A percentile compares a stretch with the other conserved stretches of the same genome.
Evolutionary conservation across 495 filamentous ascomycete genomes (phyloP).

Genomic region (Hamigera avellanea): DNA sequence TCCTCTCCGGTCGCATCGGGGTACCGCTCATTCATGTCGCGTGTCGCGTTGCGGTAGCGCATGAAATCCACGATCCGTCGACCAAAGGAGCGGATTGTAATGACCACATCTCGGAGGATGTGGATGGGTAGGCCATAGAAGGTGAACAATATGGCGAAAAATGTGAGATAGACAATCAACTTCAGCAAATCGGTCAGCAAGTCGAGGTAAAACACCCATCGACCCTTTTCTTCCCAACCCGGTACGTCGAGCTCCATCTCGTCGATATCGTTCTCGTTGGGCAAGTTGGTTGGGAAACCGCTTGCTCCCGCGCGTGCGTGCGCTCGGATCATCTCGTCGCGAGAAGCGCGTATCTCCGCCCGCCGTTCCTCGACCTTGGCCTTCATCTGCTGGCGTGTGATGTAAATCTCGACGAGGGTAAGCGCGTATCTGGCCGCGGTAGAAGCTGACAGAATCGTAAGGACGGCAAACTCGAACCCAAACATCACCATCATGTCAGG

Average conservation of each 20-base stretch:
- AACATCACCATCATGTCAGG: slow-evolving; percentile 99
- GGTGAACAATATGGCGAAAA: slow-evolving; percentile 84
- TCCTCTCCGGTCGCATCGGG: slow-evolving; percentile 87
- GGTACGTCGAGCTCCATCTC: slow-evolving; percentile 89
- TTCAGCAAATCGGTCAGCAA: slow-evolving; percentile 85
- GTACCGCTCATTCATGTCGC: slow-evolving; percentile 85
- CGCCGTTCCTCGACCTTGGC: slow-evolving; percentile 54
- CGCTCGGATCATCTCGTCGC: slow-evolving; percentile 39
- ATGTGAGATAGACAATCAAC: slow-evolving; percentile 73
- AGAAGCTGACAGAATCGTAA: slow-evolving; percentile 68
- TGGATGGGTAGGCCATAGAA: slow-evolving; percentile 96
- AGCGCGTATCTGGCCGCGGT: slow-evolving; percentile 68
- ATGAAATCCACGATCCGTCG: slow-evolving; percentile 80
- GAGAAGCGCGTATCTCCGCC: slow-evolving; percentile 50
- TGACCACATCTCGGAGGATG: slow-evolving; percentile 87
- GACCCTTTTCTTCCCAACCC: slow-evolving; percentile 93
- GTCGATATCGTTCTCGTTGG: slow-evolving; percentile 68
- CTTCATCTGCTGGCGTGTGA: slow-evolving; percentile 58
- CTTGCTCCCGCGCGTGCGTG: slow-evolving; percentile 23
- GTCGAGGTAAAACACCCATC: slow-evolving; percentile 85
- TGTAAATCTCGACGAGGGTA: slow-evolving; percentile 64
- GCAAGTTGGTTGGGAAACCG: slow-evolving; percentile 27
- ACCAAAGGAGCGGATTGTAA: slow-evolving; percentile 83
- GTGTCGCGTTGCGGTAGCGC: slow-evolving; percentile 75
- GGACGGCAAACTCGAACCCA: slow-evolving; percentile 88